A percentile compares a stretch with the other conserved stretches of the same genome.
Conservation (phyloP, 2,329 filamentous ascomycete genomes). For the Microascus cirrosus region DNA sequence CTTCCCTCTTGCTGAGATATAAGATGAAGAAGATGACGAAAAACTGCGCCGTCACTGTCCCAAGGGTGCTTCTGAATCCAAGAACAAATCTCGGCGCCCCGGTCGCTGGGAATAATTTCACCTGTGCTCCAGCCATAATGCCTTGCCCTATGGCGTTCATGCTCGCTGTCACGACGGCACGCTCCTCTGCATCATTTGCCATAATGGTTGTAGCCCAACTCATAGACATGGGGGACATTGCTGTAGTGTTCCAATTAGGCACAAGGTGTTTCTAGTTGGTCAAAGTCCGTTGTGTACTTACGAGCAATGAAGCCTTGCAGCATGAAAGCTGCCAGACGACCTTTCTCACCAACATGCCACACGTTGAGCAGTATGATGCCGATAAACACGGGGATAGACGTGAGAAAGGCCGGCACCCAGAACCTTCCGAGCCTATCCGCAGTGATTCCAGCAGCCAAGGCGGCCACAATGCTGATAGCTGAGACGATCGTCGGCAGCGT, state of each 20-base stretch:
- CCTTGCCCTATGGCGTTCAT: slow-evolving; percentile 31
- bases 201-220: slow-evolving; percentile 25
- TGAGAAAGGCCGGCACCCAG: slow-evolving; percentile 19
- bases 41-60: slow-evolving; percentile 20
- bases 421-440: slow-evolving; percentile 20
- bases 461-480: slow-evolving; percentile 23
- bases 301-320: slow-evolving; percentile 22
- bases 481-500: slow-evolving; percentile 26
- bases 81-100: slow-evolving; percentile 20
- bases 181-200: slow-evolving; percentile 25
- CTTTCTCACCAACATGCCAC: slow-evolving; percentile 24
- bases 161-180: slow-evolving; percentile 26
- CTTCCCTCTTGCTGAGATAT: background rate
- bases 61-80: slow-evolving; percentile 17
- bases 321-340: slow-evolving; percentile 23
- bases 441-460: slow-evolving; percentile 17
- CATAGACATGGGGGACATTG: slow-evolving; percentile 23
- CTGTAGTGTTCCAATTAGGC: slow-evolving; percentile 5
- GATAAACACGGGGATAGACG: slow-evolving; percentile 20
- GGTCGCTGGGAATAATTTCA: slow-evolving; percentile 24
- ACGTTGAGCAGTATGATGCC: slow-evolving; percentile 20
- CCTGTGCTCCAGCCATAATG: slow-evolving; percentile 25
- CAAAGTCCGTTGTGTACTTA: background rate
- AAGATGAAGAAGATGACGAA: slow-evolving; percentile 13
- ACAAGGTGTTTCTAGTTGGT: background rate